Evolutionary conservation across 306 rosid genomes (phyloP), one percentile per base, ranked within the genome.

Genomic region (Cicer cuneatum): DNA sequence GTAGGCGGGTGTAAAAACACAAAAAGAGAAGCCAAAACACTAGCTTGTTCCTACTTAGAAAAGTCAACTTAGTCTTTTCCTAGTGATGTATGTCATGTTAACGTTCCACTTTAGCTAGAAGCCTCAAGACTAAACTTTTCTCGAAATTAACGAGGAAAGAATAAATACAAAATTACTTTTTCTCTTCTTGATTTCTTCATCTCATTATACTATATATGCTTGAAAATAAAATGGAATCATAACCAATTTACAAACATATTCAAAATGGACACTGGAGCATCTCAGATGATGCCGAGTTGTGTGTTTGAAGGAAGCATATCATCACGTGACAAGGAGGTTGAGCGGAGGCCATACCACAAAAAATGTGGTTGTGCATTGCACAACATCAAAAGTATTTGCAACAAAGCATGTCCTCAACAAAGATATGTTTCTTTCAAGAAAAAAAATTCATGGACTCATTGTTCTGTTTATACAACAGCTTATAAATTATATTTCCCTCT

Each of bases 341-440:
- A 86, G 52, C 7, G 95, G 57, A 86, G 96, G 73, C 98, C 98
- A 21, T 90, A 87, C 83, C 95, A 93, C 61, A 89, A 89, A 37
- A 89, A 93, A 47, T 93, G 98, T 70, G 82, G 88, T 10, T 93
- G 98, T 60, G 89, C 88, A 18, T 73, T 93, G 48, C 93, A 90
- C 71, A 83, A 78, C 21, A 52, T 60, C 39, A 86, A 81, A 59
- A 77, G 16, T 11, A 18, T 21, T 19, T 66, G 80, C 56, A 71
- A 71, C 37, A 49, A 45, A 1, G 54, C 74, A 0, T 81, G 82
- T 46, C 51, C 82, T 79, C 80, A 37, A 0, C 81, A 76, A 10
- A 75, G 58, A 43, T 61, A 6, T 14, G 13, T 89, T 16, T 83
- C 90, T 0, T 89, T 83, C 71, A 81, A 79, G 62, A 86, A 43